Base-by-base conservation (phyloP, 345 rosid species). In the Melaleuca alternifolia region DNA sequence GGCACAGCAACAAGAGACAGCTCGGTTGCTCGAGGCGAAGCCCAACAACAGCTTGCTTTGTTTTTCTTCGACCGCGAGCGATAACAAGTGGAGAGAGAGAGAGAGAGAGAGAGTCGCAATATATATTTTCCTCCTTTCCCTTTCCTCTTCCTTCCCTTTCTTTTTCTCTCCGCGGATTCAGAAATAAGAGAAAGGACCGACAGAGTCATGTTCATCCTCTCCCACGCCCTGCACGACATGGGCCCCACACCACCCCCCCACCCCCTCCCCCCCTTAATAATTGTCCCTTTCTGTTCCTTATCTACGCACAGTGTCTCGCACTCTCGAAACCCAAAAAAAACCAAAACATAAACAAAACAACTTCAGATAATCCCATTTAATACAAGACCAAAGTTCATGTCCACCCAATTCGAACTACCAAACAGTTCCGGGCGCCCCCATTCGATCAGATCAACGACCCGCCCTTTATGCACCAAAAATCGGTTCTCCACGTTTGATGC, bases 171-270 rank as follows among this genome's bases (percentile, higher is more conserved):
- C 41, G 3, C 41, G 2, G 41, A 41, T 2, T 50, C 30, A 50
- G 48, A 59, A 75, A 48, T 33, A 6, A 6, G 33, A 50, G 92
- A 92, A 94, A 93, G 91, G 90, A 93, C 98, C 99, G 98, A 96
- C 99, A 97, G 91, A 89, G 99, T 94, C 99, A 97, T 95, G 98
- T 96, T 97, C 97, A 93, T 88, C 96, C 92, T 87, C 92, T 91
- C 98, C 94, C 97, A 94, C 94, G 94, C 96, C 94, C 98, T 96
- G 98, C 97, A 94, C 28, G 79, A 53, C 56, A 37, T 16, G 81
- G 61, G 48, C 85, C 85, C 85, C 61, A 83, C 85, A 1, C 8
- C 10, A 44, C 4, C 11, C 11, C 46, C 77, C 5, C 5, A 1
- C 2, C 2, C 1, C 7, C 4, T 51, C 33, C 86, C 89, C 59